phyloP scores from a whole-genome alignment of 306 rosid species.

The Cercis canadensis region DNA sequence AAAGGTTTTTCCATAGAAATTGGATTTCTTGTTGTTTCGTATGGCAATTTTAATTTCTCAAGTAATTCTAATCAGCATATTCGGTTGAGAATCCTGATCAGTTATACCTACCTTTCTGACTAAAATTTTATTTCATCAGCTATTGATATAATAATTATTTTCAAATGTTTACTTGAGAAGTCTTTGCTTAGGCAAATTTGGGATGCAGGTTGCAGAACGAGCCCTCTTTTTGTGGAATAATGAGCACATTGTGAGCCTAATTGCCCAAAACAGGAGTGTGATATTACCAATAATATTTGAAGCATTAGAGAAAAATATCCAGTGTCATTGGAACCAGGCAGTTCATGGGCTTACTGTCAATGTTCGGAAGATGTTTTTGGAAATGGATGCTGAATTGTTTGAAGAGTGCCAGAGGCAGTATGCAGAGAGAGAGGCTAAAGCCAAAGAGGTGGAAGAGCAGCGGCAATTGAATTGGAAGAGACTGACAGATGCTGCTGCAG shows the following conservation, averaged over 20 bases:
- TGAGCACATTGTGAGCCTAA: slow-evolving; percentile 89
- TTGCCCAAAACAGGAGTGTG: slow-evolving; percentile 84
- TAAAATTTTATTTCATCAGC: background rate
- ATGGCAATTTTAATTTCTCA: background rate
- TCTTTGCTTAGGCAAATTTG: slow-evolving; percentile 37
- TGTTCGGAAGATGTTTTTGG: slow-evolving; percentile 87
- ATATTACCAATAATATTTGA: slow-evolving; percentile 77
- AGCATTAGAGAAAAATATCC: slow-evolving; percentile 82
- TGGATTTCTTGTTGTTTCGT: background rate
- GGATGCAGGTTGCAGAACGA: slow-evolving; percentile 92
- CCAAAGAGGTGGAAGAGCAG: slow-evolving; percentile 65
- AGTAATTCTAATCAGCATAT: slow-evolving; percentile 9
- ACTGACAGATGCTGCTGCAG: slow-evolving; percentile 79
- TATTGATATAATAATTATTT: background rate
- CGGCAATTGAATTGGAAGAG: slow-evolving; percentile 81
- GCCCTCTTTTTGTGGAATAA: slow-evolving; percentile 96
- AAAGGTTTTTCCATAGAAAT: no score
- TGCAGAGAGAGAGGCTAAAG: slow-evolving; percentile 67
- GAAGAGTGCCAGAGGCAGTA: slow-evolving; percentile 84
- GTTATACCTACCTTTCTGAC: background rate
- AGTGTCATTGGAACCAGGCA: slow-evolving; percentile 92
- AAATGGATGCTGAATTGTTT: slow-evolving; percentile 89
- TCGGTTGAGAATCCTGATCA: slow-evolving; percentile 18
- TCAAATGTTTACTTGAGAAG: slow-evolving; percentile 19
- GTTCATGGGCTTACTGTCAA: slow-evolving; percentile 87